Conservation (phyloP, 73 alveolate species). For the Uronychia setigera region DNA sequence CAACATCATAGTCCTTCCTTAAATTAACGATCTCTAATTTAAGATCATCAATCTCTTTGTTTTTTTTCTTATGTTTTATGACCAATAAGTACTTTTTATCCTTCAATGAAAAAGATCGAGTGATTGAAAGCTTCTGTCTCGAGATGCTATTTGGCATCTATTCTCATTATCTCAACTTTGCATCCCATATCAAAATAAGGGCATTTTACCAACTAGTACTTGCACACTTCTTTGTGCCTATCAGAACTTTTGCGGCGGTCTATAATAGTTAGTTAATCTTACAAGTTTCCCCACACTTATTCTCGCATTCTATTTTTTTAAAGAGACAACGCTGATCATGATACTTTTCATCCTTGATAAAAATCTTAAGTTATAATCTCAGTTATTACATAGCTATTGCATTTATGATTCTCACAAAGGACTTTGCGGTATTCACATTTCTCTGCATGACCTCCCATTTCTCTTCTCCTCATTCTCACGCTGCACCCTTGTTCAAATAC, state of each 20-base stretch:
- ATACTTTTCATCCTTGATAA: conserved; percentile 46
- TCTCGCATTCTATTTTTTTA: conserved; percentile 73
- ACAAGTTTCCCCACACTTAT: conserved; percentile 67
- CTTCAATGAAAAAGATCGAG: conserved; percentile 64
- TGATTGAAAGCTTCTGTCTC: conserved; percentile 71
- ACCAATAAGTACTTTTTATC: conserved; percentile 38
- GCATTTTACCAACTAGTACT: conserved; percentile 64
- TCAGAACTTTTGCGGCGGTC: conserved; percentile 10
- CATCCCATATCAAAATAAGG: conserved; percentile 86
- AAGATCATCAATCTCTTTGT: conserved; percentile 64
- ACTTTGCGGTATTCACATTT: conserved; percentile 72
- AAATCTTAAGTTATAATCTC: conserved; percentile 16
- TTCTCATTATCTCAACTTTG: conserved; percentile 66
- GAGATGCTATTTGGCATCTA: conserved; percentile 64
- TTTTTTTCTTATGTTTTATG: conserved; percentile 15
- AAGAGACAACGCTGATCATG: conserved; percentile 82
- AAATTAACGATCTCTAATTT: conserved; percentile 40
- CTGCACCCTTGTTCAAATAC: conserved; percentile 75
- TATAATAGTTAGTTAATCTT: conserved; percentile 46
- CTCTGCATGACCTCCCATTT: conserved; percentile 71
- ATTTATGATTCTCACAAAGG: conserved; percentile 61
- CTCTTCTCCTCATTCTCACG: conserved; percentile 70
- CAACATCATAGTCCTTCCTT: conserved; percentile 65
- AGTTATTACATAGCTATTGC: conserved; percentile 29
- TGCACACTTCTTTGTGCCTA: conserved; percentile 66